Evolutionary conservation across 352 stramenopile genomes (phyloP).

Genomic region (Globisporangium irregulare): DNA sequence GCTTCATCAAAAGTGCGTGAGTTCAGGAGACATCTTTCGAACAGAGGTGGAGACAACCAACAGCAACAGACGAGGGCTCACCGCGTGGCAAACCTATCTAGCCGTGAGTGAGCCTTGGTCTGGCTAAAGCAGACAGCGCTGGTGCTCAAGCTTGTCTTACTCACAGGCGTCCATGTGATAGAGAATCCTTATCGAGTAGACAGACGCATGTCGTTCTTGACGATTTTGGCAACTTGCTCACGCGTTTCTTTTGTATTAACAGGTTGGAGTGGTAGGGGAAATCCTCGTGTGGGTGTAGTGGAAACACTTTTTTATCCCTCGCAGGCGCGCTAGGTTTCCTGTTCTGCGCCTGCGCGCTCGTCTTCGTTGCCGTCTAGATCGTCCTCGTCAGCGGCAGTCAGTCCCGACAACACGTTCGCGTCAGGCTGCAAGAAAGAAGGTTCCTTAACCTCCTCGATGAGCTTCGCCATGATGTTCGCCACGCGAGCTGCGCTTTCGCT

Average conservation of each 20-base stretch:
- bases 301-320: background rate
- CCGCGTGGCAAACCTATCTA: background rate
- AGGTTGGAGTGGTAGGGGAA: background rate
- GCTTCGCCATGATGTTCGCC: slow-evolving; percentile 6
- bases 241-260: too few species aligned
- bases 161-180: too few species aligned
- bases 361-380: background rate
- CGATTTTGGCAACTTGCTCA: too few species aligned
- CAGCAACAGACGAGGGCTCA: background rate
- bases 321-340: background rate
- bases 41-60: background rate
- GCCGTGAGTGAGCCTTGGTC: background rate
- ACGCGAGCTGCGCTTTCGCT: background rate
- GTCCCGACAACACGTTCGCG: background rate
- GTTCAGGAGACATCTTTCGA: background rate
- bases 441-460: slow-evolving; percentile 14
- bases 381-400: background rate
- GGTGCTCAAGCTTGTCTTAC: too few species aligned
- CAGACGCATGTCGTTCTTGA: too few species aligned
- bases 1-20: background rate
- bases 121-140: too few species aligned
- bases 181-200: too few species aligned
- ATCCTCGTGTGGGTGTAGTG: too few species aligned
- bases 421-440: slow-evolving; percentile 15
- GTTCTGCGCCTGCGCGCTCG: background rate